These are phyloP conservation scores for Yamadazyma taylorii DNA, from an alignment of 1,139 yeast genomes.

Conservation along the genomic window DNA sequence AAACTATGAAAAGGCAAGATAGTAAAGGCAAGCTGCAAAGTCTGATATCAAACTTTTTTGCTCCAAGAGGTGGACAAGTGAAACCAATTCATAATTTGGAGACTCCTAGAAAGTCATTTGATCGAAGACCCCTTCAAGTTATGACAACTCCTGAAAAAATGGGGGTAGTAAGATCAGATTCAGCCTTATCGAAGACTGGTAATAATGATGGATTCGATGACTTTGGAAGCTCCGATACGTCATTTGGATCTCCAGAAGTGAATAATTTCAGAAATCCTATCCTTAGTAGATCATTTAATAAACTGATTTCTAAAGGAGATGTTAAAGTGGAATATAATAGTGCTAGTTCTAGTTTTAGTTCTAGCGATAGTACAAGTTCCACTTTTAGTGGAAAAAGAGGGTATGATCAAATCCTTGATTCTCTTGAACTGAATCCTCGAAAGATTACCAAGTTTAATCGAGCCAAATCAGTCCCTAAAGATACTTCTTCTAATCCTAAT, in stretches of 20 bases:
- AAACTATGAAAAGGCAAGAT: slow-evolving; percentile 3
- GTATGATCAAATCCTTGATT: slow-evolving; percentile 8
- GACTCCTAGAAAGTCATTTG: neutral
- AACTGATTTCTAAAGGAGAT: neutral
- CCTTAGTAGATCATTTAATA: slow-evolving; percentile 14
- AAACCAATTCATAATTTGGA: neutral
- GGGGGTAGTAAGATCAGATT: slow-evolving; percentile 19
- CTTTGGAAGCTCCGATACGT: slow-evolving; percentile 27
- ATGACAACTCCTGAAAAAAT: slow-evolving; percentile 21
- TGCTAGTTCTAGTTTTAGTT: too few species aligned
- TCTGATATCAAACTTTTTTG: slow-evolving; percentile 21
- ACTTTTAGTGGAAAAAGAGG: slow-evolving; percentile 7
- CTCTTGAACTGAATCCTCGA: slow-evolving; percentile 6
- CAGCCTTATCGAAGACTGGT: slow-evolving; percentile 20
- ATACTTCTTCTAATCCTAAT: neutral
- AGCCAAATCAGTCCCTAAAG: neutral
- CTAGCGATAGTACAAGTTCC: too few species aligned
- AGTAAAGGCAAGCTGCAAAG: slow-evolving; percentile 16
- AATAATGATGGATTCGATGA: slow-evolving; percentile 28
- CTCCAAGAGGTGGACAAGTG: slow-evolving; percentile 5
- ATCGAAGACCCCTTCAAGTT: slow-evolving; percentile 1
- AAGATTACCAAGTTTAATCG: slow-evolving; percentile 5
- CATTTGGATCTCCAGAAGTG: slow-evolving; percentile 32
- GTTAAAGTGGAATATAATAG: slow-evolving; percentile 2
- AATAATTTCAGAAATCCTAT: slow-evolving; percentile 27